Base-by-base conservation (phyloP, 257 asterid species). In the Solanum pinnatisectum region DNA sequence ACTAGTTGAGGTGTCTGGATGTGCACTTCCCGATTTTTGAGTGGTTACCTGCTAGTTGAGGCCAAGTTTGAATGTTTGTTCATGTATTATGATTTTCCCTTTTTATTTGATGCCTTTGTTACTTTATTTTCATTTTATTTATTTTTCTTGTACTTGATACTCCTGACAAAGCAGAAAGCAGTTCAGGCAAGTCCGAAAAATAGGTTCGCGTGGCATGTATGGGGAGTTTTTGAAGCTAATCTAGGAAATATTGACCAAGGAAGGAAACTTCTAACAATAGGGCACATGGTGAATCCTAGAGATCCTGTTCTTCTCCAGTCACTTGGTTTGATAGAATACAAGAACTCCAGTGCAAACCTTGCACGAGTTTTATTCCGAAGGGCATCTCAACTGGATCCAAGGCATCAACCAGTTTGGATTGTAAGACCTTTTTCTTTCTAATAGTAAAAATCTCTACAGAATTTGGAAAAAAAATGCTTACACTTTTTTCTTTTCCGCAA, bases 251-350 rank as follows among this genome's bases (percentile, higher is more conserved):
- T 93, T 18, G 95, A 96, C 46, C 90, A 92, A 78, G 99, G 98
- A 27, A 88, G 98, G 87, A 97, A 97, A 91, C 99, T 97, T 89
- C 91, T 97, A 46, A 95, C 92, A 90, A 96, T 96, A 63, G 99
- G 99, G 27, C 98, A 96, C 86, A 93, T 93, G 6, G 96, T 97
- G 85, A 97, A 97, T 88, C 98, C 96, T 44, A 92, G 99, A 90
- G 99, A 97, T 92, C 99, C 99, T 1, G 99, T 97, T 65, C 98
- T 97, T 77, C 93, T 97, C 70, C 99, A 97, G 88, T 97, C 99
- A 40, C 98, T 97, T 56, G 99, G 93, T 25, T 87, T 97, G 39
- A 87, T 97, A 88, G 99, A 97, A 86, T 97, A 94, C 91, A 93
- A 91, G 89, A 87, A 94, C 93, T 92, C 98, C 32, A 91, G 94